phyloP scores from a whole-genome alignment of 768 basidiomycete species.

The Podaxis rugospora region DNA sequence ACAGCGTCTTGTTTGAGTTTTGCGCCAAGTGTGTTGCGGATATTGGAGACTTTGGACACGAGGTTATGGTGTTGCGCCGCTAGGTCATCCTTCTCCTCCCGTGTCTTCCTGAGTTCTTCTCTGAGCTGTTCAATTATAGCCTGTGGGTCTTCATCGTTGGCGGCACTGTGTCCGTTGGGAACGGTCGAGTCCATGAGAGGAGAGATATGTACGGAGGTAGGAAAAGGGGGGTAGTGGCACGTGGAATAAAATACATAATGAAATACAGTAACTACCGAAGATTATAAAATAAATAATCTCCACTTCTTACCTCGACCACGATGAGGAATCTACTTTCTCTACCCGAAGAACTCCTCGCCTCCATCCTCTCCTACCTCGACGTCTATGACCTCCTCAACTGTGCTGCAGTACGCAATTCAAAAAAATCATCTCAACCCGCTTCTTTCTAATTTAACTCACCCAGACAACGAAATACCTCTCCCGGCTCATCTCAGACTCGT shows the following conservation, averaged over 20 bases:
- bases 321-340: constrained; percentile 11
- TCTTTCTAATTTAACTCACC: constrained; percentile 1
- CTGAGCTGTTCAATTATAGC: constrained; percentile 61
- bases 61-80: constrained; percentile 83
- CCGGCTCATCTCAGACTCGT: constrained; percentile 35
- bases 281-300: not conserved
- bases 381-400: constrained; percentile 19
- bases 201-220: not conserved
- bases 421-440: not conserved
- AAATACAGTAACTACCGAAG: not conserved
- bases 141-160: constrained; percentile 30
- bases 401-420: not conserved
- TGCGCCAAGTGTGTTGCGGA: constrained; percentile 91
- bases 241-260: not conserved
- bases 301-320: not conserved
- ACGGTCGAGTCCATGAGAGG: not conserved
- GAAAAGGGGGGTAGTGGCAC: not conserved
- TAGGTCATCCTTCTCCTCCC: constrained; percentile 85
- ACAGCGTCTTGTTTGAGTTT: constrained; percentile 97
- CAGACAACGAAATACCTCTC: constrained; percentile 38
- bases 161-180: constrained; percentile 23
- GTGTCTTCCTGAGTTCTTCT: constrained; percentile 68
- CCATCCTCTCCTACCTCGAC: constrained; percentile 20
- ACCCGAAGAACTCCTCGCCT: constrained; percentile 23
- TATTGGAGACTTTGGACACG: constrained; percentile 83